Evolutionary conservation across 73 alveolate species (phyloP).

Genomic region (Tetrahymena elliotti): DNA sequence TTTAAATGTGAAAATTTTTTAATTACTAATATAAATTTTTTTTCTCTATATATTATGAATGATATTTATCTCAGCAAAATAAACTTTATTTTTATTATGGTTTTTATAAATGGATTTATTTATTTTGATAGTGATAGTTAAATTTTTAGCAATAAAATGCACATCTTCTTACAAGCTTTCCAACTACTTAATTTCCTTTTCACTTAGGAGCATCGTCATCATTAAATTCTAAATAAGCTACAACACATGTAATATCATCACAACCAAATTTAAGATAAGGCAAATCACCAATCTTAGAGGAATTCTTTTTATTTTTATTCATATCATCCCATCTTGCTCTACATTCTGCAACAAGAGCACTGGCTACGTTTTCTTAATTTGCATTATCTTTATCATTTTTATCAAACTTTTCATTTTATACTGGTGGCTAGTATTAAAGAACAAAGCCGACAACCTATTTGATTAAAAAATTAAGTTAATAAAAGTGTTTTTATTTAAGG

Average conservation of each 20-base stretch:
- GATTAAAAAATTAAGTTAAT: not conserved
- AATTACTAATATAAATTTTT: too few relatives aligned
- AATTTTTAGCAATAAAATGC: not conserved
- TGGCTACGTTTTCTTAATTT: constrained; percentile 50
- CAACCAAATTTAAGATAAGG: constrained; percentile 40
- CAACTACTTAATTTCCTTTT: not conserved
- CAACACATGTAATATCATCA: constrained; percentile 41
- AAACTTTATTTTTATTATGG: too few relatives aligned
- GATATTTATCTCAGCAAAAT: too few relatives aligned
- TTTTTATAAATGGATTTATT: too few relatives aligned
- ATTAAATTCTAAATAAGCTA: constrained; percentile 28
- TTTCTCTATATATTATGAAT: too few relatives aligned
- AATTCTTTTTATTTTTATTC: constrained; percentile 25
- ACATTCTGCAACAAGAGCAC: constrained; percentile 50
- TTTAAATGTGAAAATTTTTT: too few relatives aligned
- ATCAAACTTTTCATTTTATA: not conserved
- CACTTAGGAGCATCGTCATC: constrained; percentile 5
- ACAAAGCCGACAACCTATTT: not conserved
- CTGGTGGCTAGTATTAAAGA: not conserved
- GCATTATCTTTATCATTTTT: constrained; percentile 37
- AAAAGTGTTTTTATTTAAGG: too few relatives aligned
- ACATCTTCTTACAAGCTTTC: not conserved
- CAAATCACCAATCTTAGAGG: constrained; percentile 42
- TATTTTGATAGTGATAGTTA: too few relatives aligned
- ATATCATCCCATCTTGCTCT: constrained; percentile 65